Base-by-base conservation (phyloP, 257 asterid genomes). In the Ehretia macrophylla region DNA sequence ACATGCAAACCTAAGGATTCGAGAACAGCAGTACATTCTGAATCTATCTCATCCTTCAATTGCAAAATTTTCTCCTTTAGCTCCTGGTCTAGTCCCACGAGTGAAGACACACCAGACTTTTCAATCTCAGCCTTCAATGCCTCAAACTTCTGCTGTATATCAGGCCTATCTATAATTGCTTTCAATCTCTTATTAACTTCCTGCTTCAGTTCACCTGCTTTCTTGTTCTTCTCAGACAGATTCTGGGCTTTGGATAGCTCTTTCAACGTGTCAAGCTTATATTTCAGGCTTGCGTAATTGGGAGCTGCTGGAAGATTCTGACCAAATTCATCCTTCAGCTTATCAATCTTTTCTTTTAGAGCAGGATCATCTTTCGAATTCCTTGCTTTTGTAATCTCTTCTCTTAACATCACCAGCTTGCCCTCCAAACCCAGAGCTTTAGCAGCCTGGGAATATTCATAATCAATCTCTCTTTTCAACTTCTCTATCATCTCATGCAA, bases 371-470 rank as follows among this genome's bases (percentile, higher is more conserved):
- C 93, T 0, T 64, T 76, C 10, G 75, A 58, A 64, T 68, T 84
- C 57, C 78, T 78, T 46, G 78, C 80, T 80, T 86, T 78, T 5
- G 77, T 85, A 64, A 77, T 56, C 78, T 84, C 93, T 75, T 79
- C 86, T 17, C 83, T 81, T 64, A 80, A 48, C 82, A 51, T 72
- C 77, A 64, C 42, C 38, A 84, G 58, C 59, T 84, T 84, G 56
- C 78, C 87, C 71, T 72, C 72, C 65, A 85, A 68, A 12, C 93
- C 95, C 58, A 86, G 51, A 64, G 83, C 80, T 73, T 83, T 83
- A 58, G 79, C 93, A 65, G 96, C 95, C 73, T 75, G 81, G 4
- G 75, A 68, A 70, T 74, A 81, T 72, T 92, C 96, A 32, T 17
- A 52, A 35, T 79, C 91, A 10, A 88, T 65, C 69, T 81, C 90